Conservation (phyloP, 176 grass and related monocot species). For the Metroxylon sagu region DNA sequence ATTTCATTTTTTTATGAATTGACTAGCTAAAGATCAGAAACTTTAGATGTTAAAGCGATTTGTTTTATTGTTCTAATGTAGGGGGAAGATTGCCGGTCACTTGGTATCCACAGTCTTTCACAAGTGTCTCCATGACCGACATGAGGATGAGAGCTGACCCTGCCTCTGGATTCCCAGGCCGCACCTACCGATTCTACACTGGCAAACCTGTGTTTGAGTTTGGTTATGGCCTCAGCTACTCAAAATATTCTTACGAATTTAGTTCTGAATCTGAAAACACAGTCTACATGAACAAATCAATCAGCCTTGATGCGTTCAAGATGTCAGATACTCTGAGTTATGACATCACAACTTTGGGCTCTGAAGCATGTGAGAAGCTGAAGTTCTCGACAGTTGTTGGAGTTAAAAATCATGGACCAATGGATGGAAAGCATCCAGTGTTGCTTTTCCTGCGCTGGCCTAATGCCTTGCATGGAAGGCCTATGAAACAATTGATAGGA, state of each 20-base stretch:
- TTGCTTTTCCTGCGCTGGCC: slow-evolving; percentile 57
- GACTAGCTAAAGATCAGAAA: too few species aligned
- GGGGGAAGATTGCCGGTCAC: slow-evolving; percentile 63
- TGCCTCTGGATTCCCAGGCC: slow-evolving; percentile 43
- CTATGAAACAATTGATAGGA: slow-evolving; percentile 45
- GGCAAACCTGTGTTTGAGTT: slow-evolving; percentile 54
- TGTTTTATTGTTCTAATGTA: slow-evolving; percentile 4
- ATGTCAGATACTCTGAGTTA: neutral
- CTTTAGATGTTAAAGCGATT: neutral
- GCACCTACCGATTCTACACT: slow-evolving; percentile 78
- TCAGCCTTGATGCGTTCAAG: neutral
- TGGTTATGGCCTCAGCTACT: slow-evolving; percentile 78
- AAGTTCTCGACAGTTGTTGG: too few species aligned
- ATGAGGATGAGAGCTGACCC: slow-evolving; percentile 71
- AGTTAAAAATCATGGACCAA: too few species aligned
- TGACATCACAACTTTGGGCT: too few species aligned
- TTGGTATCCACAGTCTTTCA: slow-evolving; percentile 70
- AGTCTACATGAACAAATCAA: neutral
- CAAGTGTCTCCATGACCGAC: slow-evolving; percentile 56
- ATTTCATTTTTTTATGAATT: too few species aligned
- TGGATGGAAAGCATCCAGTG: slow-evolving; percentile 56
- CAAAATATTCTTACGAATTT: slow-evolving; percentile 36
- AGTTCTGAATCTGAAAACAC: neutral
- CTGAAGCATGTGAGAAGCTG: too few species aligned
- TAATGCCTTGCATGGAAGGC: slow-evolving; percentile 13